Conservation (phyloP, 2,329 filamentous ascomycete genomes). For the Talaromyces marneffei region DNA sequence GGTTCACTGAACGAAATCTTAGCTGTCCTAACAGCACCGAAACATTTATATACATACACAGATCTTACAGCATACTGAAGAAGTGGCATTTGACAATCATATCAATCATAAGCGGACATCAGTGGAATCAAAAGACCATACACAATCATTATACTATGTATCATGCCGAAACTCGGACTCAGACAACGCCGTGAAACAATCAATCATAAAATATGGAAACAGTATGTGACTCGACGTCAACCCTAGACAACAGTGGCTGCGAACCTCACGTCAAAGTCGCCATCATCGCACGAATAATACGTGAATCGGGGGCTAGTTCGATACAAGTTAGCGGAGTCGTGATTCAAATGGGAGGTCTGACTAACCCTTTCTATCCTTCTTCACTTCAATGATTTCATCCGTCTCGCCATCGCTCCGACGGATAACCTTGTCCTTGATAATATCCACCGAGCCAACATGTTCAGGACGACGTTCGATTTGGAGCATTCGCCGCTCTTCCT, state of each 20-base stretch:
- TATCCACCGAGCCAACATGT: constrained; percentile 23
- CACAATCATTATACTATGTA: constrained; percentile 3
- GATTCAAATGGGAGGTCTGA: constrained; percentile 44
- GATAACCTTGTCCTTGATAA: constrained; percentile 29
- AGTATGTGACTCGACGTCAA: background rate
- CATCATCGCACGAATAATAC: constrained; percentile 63
- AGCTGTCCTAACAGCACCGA: too few relatives aligned
- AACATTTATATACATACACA: background rate
- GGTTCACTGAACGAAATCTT: too few relatives aligned
- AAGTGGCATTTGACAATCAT: background rate
- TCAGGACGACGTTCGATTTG: constrained; percentile 47
- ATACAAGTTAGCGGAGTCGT: background rate
- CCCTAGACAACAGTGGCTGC: background rate
- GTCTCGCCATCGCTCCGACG: constrained; percentile 36
- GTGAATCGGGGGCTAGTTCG: constrained; percentile 55
- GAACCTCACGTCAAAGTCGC: constrained; percentile 57
- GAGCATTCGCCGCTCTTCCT: constrained; percentile 57
- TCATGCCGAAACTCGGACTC: background rate
- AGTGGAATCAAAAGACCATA: background rate
- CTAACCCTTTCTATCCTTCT: constrained; percentile 94
- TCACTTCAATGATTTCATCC: constrained; percentile 56
- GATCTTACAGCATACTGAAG: background rate
- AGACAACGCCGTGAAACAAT: constrained; percentile 4
- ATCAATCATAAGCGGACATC: background rate
- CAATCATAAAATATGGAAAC: background rate